Base-by-base conservation (phyloP, 2,329 filamentous ascomycete genomes). In the Aspergillus novoparasiticus region DNA sequence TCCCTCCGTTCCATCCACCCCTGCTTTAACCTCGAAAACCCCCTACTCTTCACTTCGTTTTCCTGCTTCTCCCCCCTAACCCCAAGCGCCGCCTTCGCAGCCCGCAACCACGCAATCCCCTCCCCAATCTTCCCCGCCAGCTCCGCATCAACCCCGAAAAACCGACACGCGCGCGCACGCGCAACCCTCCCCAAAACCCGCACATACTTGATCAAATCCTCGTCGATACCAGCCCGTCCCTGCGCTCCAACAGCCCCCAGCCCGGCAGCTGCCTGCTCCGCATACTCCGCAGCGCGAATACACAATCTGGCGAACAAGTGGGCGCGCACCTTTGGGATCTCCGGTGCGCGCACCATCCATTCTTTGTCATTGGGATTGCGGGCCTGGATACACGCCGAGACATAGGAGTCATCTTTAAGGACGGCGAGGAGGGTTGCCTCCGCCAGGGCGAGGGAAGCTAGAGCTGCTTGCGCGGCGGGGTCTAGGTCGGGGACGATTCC, bases 341-440 rank as follows among this genome's bases (percentile, higher is more conserved):
- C 88, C 0, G 94, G 93, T 0, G 93, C 87, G 71, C 91, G 92
- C 77, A 95, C 96, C 93, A 98, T 98, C 94, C 94, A 99, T 69
- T 98, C 94, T 65, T 87, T 93, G 76, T 94, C 93, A 69, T 90
- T 88, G 59, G 89, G 87, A 73, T 96, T 96, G 55, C 94, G 86
- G 61, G 90, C 87, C 71, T 96, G 92, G 0, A 93, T 88, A 2
- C 96, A 90, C 8, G 89, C 86, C 1, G 90, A 89, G 1, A 94
- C 90, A 73, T 97, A 98, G 0, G 94, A 93, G 72, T 99, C 95
- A 74, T 98, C 94, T 71, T 98, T 98, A 57, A 96, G 78, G 0
- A 98, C 93, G 0, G 93, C 93, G 1, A 97, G 86, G 1, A 98
- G 84, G 0, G 94, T 97, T 0, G 94, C 94, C 78, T 97, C 94